phyloP scores from a whole-genome alignment of 225 moss, liverwort and hornwort species.

The Sphagnum contortum region DNA sequence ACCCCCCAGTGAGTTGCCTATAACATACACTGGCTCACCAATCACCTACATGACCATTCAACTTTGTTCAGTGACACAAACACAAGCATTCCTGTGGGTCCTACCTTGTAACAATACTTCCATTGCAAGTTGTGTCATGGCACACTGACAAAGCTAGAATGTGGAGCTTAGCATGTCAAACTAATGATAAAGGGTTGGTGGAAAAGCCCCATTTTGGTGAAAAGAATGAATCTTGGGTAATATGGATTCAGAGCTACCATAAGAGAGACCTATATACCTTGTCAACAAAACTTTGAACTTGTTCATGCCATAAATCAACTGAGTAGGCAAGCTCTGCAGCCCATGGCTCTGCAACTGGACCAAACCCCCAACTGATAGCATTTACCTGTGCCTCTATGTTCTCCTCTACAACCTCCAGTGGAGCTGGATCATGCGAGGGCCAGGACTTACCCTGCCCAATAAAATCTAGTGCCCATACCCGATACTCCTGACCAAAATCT shows the following conservation, averaged over 20 bases:
- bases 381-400: slow-evolving; percentile 17
- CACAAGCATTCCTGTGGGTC: not conserved
- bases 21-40: slow-evolving; percentile 31
- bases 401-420: slow-evolving; percentile 17
- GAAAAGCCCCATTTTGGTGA: too few species aligned
- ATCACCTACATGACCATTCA: slow-evolving; percentile 18
- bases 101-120: not conserved
- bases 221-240: too few species aligned
- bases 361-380: slow-evolving; percentile 22
- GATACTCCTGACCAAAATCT: slow-evolving; percentile 40
- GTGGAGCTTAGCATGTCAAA: too few species aligned
- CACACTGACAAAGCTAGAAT: too few species aligned
- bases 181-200: too few species aligned
- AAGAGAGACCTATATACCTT: slow-evolving; percentile 9
- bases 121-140: too few species aligned
- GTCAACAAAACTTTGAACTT: slow-evolving; percentile 36
- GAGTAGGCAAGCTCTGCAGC: slow-evolving; percentile 45
- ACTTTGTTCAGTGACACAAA: not conserved
- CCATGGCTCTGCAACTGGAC: slow-evolving; percentile 25
- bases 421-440: slow-evolving; percentile 49
- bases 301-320: slow-evolving; percentile 48
- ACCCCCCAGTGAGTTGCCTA: slow-evolving; percentile 54
- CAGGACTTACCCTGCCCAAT: slow-evolving; percentile 47
- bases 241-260: too few species aligned
- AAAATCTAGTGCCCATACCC: slow-evolving; percentile 52